Base-by-base conservation (phyloP, 805 yeast species). In the Ogataea minuta region DNA sequence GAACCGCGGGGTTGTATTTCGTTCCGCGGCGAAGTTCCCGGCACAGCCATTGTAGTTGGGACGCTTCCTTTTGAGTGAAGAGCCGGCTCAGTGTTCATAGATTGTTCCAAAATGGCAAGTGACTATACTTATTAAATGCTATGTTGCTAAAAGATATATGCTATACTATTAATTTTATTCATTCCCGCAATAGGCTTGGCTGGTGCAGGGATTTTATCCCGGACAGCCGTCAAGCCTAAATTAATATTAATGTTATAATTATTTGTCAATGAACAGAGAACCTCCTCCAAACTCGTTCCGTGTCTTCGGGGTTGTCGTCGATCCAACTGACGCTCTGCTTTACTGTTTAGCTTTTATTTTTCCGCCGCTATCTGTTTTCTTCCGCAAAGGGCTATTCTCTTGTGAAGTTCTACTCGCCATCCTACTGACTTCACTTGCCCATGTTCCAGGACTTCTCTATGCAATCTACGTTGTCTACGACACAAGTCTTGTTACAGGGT, bases 291-390 rank as follows among this genome's bases (percentile, higher is more conserved):
- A 46, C 36, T 26, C 50, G 2, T 33, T 46, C 31, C 45, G 19
- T 5, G 19, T 52, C 4, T 31, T 41, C n/a, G 52, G 57, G 2
- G 15, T 25, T 9, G 41, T 41, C 9, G 17, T 46, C 5, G 59
- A 54, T 30, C 53, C 56, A 2, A 43, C 71, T 3, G 90, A 84
- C 56, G 55, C 79, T n/a, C 56, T 77, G 10, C 72, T 84, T 11
- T 77, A 79, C 41, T 48, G 79, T 1, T 56, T 79, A 6, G 81
- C 87, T 3, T 70, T 82, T 34, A 67, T 84, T 35, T 70, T 81
- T 54, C 93, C 95, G 2, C 93, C 93, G 0, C 66, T 84, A 9
- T 85, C 90, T 0, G 89, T 84, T 9, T 62, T 79, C 59, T 68
- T 81, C 25, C 70, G 88, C 54, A 64, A 78, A 33, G 93, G 93